Evolutionary conservation across 139 green algal species (phyloP).

Genomic region (Coelastrella sp.): DNA sequence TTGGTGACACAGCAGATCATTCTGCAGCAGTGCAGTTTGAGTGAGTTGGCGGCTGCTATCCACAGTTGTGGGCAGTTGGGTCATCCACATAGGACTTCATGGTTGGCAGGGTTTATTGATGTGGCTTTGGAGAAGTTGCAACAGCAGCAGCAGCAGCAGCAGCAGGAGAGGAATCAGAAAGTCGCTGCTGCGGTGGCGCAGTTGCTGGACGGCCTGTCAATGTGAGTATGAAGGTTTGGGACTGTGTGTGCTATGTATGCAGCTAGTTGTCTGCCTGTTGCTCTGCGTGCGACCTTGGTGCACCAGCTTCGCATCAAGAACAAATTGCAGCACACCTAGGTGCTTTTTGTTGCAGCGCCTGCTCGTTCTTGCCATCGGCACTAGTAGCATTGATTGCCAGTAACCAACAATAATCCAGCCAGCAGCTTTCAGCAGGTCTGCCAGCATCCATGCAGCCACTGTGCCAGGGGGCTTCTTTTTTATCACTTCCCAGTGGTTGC

Average conservation of each 20-base stretch:
- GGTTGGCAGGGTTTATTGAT: background rate
- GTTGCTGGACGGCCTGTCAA: conserved; percentile 23
- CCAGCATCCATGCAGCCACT: too few species aligned
- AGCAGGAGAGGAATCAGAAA: background rate
- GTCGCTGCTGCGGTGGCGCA: conserved; percentile 1
- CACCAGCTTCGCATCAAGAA: background rate
- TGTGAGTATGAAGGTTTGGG: background rate
- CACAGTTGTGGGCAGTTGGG: background rate
- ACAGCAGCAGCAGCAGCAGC: background rate
- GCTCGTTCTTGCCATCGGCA: too few species aligned
- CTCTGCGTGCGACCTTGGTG: background rate
- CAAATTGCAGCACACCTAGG: too few species aligned
- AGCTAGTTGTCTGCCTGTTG: background rate
- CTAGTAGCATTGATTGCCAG: too few species aligned
- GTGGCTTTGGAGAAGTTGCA: background rate
- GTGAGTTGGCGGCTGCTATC: background rate
- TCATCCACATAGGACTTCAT: conserved; percentile 5
- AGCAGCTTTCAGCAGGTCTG: too few species aligned
- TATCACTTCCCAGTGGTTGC: too few species aligned
- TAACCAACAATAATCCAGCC: too few species aligned
- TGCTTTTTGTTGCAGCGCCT: too few species aligned
- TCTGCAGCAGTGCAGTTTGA: background rate
- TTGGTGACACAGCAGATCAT: background rate
- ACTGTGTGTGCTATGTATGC: background rate
- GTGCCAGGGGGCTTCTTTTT: too few species aligned